A percentile compares a stretch with the other conserved stretches of the same genome.
Conservation (phyloP, 2,329 filamentous ascomycete genomes). For the Scorias spongiosa region DNA sequence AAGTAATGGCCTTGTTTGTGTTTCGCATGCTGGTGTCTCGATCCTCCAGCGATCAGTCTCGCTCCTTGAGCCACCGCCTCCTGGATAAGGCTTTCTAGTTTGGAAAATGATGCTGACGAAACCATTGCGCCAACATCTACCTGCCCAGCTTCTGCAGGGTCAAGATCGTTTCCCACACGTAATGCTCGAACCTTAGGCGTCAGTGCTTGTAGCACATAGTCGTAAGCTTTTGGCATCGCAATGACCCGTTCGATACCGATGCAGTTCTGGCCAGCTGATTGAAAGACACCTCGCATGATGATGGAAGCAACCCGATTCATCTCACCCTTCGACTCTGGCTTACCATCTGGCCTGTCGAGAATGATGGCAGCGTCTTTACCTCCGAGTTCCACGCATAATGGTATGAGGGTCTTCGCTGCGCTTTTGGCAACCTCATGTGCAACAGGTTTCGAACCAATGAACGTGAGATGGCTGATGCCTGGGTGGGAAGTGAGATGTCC, state of each 20-base stretch:
- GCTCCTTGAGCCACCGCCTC: slow-evolving; percentile 70
- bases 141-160: slow-evolving; percentile 26
- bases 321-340: slow-evolving; percentile 20
- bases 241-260: slow-evolving; percentile 93
- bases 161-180: slow-evolving; percentile 56
- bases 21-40: slow-evolving; percentile 52
- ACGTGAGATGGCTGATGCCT: slow-evolving; percentile 75
- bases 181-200: slow-evolving; percentile 59
- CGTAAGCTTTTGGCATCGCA: slow-evolving; percentile 61
- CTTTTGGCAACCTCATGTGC: slow-evolving; percentile 78
- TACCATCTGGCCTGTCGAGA: slow-evolving; percentile 54
- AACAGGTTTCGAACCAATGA: slow-evolving; percentile 80
- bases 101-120: slow-evolving; percentile 58
- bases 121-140: slow-evolving; percentile 85
- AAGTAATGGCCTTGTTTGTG: slow-evolving; percentile 82
- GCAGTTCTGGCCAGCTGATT: slow-evolving; percentile 92
- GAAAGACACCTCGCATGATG: slow-evolving; percentile 83
- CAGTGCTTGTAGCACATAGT: slow-evolving; percentile 53
- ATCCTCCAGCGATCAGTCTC: slow-evolving; percentile 65
- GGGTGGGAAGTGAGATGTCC: slow-evolving; percentile 72
- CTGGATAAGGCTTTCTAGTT: slow-evolving; percentile 59
- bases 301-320: slow-evolving; percentile 63
- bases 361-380: slow-evolving; percentile 89
- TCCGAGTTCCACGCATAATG: slow-evolving; percentile 78
- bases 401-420: slow-evolving; percentile 73